Percentiles rank a stretch among this genome's conserved stretches.
Evolutionary conservation across 345 rosid species (phyloP).

Genomic region (Arabidopsis suecica): DNA sequence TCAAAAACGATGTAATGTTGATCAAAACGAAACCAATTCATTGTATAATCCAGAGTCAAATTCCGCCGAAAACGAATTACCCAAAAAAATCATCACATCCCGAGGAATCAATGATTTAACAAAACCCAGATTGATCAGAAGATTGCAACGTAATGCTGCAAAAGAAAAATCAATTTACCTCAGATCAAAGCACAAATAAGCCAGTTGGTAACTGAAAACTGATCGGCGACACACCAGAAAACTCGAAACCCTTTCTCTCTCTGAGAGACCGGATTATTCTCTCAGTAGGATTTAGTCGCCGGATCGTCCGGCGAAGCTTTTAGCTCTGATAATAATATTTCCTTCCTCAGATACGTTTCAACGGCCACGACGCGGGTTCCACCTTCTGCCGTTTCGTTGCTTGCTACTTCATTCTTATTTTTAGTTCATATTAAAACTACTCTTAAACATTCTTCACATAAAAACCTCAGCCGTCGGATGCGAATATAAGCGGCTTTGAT

Average conservation of each 20-base stretch:
- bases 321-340: constrained; percentile 5
- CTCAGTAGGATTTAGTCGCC: constrained; percentile 36
- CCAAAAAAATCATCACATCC: background rate
- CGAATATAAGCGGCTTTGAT: constrained; percentile 9
- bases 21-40: constrained; percentile 21
- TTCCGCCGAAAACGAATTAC: background rate
- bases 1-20: background rate
- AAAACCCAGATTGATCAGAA: background rate
- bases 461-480: constrained; percentile 42
- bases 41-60: background rate
- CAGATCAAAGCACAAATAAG: constrained; percentile 30
- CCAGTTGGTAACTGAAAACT: constrained; percentile 5
- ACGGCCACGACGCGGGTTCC: constrained; percentile 51
- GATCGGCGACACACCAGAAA: constrained; percentile 4
- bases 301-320: constrained; percentile 38
- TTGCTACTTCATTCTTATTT: background rate
- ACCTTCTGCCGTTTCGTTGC: constrained; percentile 45
- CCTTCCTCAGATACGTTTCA: constrained; percentile 36
- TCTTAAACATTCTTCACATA: background rate
- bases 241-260: background rate
- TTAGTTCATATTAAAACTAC: too few relatives aligned
- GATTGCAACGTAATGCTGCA: constrained; percentile 5
- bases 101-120: constrained; percentile 4
- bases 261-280: background rate
- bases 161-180: constrained; percentile 29